Percentiles rank a stretch among this genome's conserved stretches.
phyloP scores from a whole-genome alignment of 1,284 basidiomycete species.

The Omphalotus olearius region DNA sequence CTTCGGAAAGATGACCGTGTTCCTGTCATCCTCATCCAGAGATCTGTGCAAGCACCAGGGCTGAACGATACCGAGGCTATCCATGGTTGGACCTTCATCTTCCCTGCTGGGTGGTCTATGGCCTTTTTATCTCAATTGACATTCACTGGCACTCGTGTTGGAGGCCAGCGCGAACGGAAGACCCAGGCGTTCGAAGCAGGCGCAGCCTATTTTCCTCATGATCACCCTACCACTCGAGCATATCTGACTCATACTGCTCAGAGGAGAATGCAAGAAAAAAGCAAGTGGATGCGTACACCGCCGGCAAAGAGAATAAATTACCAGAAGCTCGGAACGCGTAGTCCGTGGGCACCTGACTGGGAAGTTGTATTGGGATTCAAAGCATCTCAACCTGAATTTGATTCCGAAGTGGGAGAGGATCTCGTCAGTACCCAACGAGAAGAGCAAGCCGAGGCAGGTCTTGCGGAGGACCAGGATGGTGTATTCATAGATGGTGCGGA shows the following conservation, averaged over 20 bases:
- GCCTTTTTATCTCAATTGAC: slow-evolving; percentile 79
- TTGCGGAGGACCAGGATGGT: slow-evolving; percentile 12
- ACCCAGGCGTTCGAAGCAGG: slow-evolving; percentile 81
- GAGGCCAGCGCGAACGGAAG: slow-evolving; percentile 73
- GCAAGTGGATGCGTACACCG: slow-evolving; percentile 76
- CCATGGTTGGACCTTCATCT: slow-evolving; percentile 81
- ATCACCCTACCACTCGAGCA: slow-evolving; percentile 59
- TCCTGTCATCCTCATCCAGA: slow-evolving; percentile 78
- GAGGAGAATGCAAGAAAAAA: slow-evolving; percentile 47
- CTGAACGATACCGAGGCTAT: slow-evolving; percentile 37
- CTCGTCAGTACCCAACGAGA: slow-evolving; percentile 56
- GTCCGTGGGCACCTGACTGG: slow-evolving; percentile 80
- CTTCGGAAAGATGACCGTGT: slow-evolving; percentile 74
- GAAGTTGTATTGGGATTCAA: slow-evolving; percentile 52
- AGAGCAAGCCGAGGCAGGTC: slow-evolving; percentile 12
- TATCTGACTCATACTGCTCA: slow-evolving; percentile 47
- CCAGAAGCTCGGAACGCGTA: slow-evolving; percentile 56
- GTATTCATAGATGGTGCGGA: slow-evolving; percentile 9
- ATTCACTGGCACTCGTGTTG: slow-evolving; percentile 77
- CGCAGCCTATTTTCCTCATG: slow-evolving; percentile 72
- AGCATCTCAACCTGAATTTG: slow-evolving; percentile 14
- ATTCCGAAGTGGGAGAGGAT: slow-evolving; percentile 25
- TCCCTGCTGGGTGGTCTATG: slow-evolving; percentile 87
- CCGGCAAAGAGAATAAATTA: slow-evolving; percentile 81
- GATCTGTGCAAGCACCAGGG: slow-evolving; percentile 49